These are phyloP conservation scores for Parachaetomium inaequale DNA, from an alignment of 495 filamentous ascomycete genomes.

Conservation along the genomic window DNA sequence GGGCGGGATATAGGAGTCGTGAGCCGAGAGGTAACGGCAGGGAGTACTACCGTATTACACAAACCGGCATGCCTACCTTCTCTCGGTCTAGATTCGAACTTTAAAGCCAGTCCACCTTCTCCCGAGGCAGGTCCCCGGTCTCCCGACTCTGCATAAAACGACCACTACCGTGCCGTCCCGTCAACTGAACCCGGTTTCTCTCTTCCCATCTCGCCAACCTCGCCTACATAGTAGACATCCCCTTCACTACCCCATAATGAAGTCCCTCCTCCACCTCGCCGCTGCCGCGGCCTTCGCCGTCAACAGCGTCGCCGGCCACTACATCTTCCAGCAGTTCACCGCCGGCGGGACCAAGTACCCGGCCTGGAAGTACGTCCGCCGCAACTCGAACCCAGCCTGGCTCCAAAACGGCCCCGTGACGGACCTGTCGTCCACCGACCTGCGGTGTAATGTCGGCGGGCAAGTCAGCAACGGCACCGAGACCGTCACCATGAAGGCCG, in stretches of 20 bases:
- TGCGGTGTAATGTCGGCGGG: constrained; percentile 59
- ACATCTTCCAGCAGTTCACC: constrained; percentile 50
- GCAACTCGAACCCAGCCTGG: constrained; percentile 47
- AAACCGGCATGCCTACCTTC: neutral
- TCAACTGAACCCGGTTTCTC: neutral
- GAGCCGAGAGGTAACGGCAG: neutral
- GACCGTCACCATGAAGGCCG: constrained; percentile 48
- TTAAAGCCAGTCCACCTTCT: neutral
- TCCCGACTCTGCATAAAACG: neutral
- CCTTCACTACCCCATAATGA: constrained; percentile 28
- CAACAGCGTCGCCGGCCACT: constrained; percentile 37
- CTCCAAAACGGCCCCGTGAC: constrained; percentile 55
- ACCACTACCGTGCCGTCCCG: constrained; percentile 17
- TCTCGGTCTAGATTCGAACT: neutral
- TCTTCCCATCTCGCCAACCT: neutral
- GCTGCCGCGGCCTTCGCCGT: constrained; percentile 29
- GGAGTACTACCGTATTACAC: too few relatives aligned
- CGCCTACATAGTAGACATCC: neutral
- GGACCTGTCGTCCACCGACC: constrained; percentile 48
- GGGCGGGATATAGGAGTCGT: neutral
- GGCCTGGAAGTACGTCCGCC: constrained; percentile 51
- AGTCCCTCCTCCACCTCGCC: constrained; percentile 31
- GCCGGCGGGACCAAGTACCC: constrained; percentile 42
- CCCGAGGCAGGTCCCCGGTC: neutral
- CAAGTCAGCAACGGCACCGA: constrained; percentile 44